These are phyloP conservation scores for Penicillium sp. DNA, from an alignment of 2,329 filamentous ascomycete species.

Conservation along the genomic window DNA sequence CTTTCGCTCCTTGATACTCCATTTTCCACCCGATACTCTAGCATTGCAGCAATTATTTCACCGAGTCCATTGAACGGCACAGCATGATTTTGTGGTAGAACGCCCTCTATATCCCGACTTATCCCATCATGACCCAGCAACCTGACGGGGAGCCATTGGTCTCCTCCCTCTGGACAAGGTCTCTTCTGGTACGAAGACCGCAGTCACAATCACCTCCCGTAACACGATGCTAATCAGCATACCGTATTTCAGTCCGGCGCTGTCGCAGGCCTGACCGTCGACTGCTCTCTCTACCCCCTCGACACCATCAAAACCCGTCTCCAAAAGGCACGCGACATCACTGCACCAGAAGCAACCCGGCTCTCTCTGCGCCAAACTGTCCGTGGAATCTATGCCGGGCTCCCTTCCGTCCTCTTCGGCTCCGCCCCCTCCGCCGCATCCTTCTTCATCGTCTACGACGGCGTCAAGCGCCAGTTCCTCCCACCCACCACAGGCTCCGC, in stretches of 20 bases:
- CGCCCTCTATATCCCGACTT: background rate
- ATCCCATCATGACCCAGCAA: slow-evolving; percentile 27
- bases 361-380: slow-evolving; percentile 84
- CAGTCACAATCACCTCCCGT: background rate
- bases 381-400: slow-evolving; percentile 84
- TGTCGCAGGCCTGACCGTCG: slow-evolving; percentile 89
- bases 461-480: slow-evolving; percentile 57
- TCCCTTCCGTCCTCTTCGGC: slow-evolving; percentile 83
- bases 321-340: slow-evolving; percentile 61
- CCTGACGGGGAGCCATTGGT: slow-evolving; percentile 33
- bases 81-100: slow-evolving; percentile 15
- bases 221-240: slow-evolving; percentile 4
- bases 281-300: slow-evolving; percentile 93
- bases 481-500: slow-evolving; percentile 18
- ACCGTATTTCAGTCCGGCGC: slow-evolving; percentile 65
- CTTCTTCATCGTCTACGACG: slow-evolving; percentile 95
- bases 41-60: background rate
- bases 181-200: slow-evolving; percentile 32
- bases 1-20: background rate
- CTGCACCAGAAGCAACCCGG: slow-evolving; percentile 44
- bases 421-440: slow-evolving; percentile 90
- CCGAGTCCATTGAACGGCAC: background rate
- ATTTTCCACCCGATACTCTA: background rate
- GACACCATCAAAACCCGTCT: slow-evolving; percentile 98
- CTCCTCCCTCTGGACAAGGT: slow-evolving; percentile 43